phyloP scores from a whole-genome alignment of 1,284 basidiomycete genomes.

The Microstroma glucosiphilum region DNA sequence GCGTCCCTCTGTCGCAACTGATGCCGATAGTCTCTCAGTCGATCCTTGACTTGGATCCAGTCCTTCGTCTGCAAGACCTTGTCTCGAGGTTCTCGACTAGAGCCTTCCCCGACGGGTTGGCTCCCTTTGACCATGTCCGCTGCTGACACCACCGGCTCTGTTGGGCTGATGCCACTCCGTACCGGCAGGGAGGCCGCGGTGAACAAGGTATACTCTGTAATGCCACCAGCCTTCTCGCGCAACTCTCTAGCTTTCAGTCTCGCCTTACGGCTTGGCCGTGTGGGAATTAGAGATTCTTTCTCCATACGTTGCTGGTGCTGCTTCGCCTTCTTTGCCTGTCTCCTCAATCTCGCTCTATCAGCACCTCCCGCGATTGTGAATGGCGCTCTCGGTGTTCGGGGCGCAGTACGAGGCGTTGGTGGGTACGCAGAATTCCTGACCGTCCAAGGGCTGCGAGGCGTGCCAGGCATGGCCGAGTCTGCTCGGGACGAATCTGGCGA shows the following conservation, averaged over 20 bases:
- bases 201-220: constrained; percentile 47
- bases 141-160: not conserved
- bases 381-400: not conserved
- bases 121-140: not conserved
- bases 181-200: constrained; percentile 34
- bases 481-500: not conserved
- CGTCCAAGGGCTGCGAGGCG: not conserved
- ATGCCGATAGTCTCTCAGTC: constrained; percentile 37
- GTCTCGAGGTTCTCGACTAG: constrained; percentile 1
- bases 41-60: constrained; percentile 31
- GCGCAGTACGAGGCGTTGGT: not conserved
- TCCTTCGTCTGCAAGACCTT: constrained; percentile 20
- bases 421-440: too few relatives aligned
- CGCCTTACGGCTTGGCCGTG: constrained; percentile 37
- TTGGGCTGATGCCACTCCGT: constrained; percentile 6
- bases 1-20: constrained; percentile 38
- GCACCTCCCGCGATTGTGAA: constrained; percentile 5
- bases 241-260: constrained; percentile 41
- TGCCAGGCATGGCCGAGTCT: not conserved
- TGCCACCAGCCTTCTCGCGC: constrained; percentile 40
- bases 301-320: not conserved
- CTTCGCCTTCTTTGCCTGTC: not conserved
- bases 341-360: not conserved
- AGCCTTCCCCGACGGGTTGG: not conserved
- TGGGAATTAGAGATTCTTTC: constrained; percentile 7